phyloP scores from a whole-genome alignment of 129 eudicot genomes.

The Helichrysum umbraculigerum region DNA sequence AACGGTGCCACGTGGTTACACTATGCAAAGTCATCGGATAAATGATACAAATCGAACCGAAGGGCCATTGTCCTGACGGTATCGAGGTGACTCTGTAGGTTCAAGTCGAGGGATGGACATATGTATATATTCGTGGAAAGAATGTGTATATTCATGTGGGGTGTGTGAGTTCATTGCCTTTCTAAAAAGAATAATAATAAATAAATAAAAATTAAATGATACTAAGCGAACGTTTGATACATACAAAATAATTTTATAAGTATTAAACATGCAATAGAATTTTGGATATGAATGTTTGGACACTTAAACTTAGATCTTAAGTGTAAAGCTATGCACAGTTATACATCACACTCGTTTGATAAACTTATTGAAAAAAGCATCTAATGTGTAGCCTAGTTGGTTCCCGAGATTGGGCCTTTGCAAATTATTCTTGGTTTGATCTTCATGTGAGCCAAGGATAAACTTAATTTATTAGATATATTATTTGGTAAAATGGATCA shows the following conservation, averaged over 20 bases:
- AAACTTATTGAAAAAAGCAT: background rate
- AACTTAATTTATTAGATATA: background rate
- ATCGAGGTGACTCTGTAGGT: no score
- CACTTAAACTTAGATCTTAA: background rate
- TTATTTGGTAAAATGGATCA: background rate
- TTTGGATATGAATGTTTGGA: background rate
- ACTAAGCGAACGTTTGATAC: background rate
- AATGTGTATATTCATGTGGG: no score
- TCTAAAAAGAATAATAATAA: no score
- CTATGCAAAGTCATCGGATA: background rate
- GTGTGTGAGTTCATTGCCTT: no score
- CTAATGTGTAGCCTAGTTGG: background rate
- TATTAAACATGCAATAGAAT: background rate
- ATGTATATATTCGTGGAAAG: no score
- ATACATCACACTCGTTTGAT: slow-evolving; percentile 33
- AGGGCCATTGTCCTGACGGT: no score
- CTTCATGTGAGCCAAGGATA: background rate
- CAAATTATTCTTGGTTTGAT: background rate
- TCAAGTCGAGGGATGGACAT: no score
- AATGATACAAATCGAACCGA: background rate
- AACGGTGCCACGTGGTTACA: background rate
- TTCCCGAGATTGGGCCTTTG: background rate
- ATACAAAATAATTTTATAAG: background rate
- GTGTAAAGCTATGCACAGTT: slow-evolving; percentile 12
- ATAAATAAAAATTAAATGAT: no score